Evolutionary conservation across 345 rosid genomes (phyloP), one percentile per base, ranked within the genome.

Genomic region (Passiflora organensis): DNA sequence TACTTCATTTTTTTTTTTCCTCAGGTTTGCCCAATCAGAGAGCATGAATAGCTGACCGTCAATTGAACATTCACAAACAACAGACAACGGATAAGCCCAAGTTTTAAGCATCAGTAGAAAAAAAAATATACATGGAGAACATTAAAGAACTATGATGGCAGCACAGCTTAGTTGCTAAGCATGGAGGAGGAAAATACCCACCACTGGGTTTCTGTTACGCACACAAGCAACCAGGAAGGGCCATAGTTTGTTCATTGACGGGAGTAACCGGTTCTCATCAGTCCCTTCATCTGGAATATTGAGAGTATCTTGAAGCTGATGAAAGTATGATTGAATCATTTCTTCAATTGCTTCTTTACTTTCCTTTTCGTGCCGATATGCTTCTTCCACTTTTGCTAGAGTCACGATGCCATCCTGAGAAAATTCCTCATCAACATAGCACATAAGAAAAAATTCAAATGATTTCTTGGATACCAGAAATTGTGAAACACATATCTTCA

Each of bases 201-300:
- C 99, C 89, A 84, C 76, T 1, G 86, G 82, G 47, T 78, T 80
- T 48, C 65, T 72, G 66, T 78, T 87, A 63, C 59, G 78, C 48
- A 86, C 72, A 64, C 86, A 84, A 58, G 80, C 76, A 64, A 93
- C 69, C 73, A 89, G 74, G 68, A 84, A 76, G 0, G 95, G 96
- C 99, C 99, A 89, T 61, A 93, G 60, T 71, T 83, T 86, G 70
- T 93, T 89, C 82, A 83, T 70, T 39, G 99, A 87, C 21, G 96
- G 99, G 66, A 89, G 91, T 67, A 86, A 72, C 69, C 96, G 74
- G 77, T 89, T 93, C 75, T 84, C 99, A 8, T 76, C 84, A 32
- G 76, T 62, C 60, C 80, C 88, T 65, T 75, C 86, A 10, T 86
- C 85, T 1, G 78, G 79, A 37, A 62, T 79, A 58, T 71, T 82